These are phyloP conservation scores for Geum urbanum DNA, from an alignment of 306 rosid species.

Conservation along the genomic window DNA sequence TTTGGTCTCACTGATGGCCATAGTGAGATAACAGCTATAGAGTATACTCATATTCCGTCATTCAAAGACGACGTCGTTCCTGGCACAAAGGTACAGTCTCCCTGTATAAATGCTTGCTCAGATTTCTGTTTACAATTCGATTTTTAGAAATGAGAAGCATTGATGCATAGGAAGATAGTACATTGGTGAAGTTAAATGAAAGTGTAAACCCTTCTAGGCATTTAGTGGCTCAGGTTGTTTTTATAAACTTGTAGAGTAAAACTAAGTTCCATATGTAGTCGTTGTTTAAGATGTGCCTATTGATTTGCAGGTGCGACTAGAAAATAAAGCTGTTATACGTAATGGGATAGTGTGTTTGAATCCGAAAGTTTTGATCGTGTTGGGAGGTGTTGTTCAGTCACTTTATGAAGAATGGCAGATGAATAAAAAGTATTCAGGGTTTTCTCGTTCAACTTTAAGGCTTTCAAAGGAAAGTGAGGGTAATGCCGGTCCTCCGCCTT, in stretches of 20 bases:
- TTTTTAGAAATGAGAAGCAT: background rate
- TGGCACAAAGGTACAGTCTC: conserved; percentile 68
- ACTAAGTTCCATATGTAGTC: background rate
- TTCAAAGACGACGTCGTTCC: conserved; percentile 62
- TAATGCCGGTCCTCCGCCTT: conserved; percentile 71
- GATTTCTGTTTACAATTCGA: background rate
- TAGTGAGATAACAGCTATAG: conserved; percentile 67
- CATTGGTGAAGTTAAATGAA: no score
- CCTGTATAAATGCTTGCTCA: background rate
- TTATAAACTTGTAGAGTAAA: background rate
- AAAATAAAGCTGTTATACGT: conserved; percentile 56
- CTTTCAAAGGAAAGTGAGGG: conserved; percentile 50
- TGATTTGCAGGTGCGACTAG: conserved; percentile 67
- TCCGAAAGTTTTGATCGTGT: conserved; percentile 55
- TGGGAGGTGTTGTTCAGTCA: conserved; percentile 80
- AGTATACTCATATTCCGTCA: conserved; percentile 56
- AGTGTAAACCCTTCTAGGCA: no score
- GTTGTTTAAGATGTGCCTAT: conserved; percentile 4
- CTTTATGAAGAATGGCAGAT: conserved; percentile 92
- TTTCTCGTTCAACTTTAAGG: conserved; percentile 62
- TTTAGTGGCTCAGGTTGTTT: no score
- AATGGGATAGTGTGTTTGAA: conserved; percentile 67
- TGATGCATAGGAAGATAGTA: background rate
- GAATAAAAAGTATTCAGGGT: conserved; percentile 76
- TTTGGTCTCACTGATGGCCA: conserved; percentile 74